Base-by-base conservation (phyloP, 140 eudicot genomes). In the Stevia rebaudiana region DNA sequence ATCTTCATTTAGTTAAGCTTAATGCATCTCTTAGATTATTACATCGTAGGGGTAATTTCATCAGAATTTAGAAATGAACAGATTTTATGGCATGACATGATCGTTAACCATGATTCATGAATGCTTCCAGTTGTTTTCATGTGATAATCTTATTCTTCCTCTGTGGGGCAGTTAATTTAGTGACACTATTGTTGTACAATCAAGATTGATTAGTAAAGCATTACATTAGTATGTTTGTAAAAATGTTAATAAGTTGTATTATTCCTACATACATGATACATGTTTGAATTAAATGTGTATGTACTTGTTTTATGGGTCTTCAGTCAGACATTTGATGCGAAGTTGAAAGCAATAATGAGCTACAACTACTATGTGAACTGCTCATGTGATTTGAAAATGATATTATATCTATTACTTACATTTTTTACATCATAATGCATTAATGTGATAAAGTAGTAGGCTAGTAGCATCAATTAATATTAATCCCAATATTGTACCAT, bases 131-230 rank as follows among this genome's bases (percentile, higher is more conserved):
- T 44, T 44, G 19, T 44, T 44, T 22, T 13, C 51, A 3, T 44
- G 19, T 44, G 51, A 2, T n/a, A n/a, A 44, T 44, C 22, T 46
- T 16, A 46, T 46, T 46, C 18, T 6, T 46, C 22, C 23, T 46
- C 21, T 3, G n/a, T n/a, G n/a, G 17, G 21, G 21, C 13, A 39
- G 44, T 2, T 2, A 12, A 40, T 0, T 1, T 15, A 40, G 46
- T 40, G 46, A 12, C n/a, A 40, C 15, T 40, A 9, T 12, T 15
- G 3, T 10, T 49, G 23, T 30, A 55, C 41, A 28, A 28, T 13
- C 61, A 30, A 55, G 41, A 55, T 55, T 55, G 61, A 23, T 55
- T 28, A n/a, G 15, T 30, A 15, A 31, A 53, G 21, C 60, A 25
- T 53, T 24, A 22, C 11, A 2, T 43, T 54, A 5, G n/a, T 28